Evolutionary conservation across 2,329 filamentous ascomycete species (phyloP).

Genomic region (Metarhizium humberi): DNA sequence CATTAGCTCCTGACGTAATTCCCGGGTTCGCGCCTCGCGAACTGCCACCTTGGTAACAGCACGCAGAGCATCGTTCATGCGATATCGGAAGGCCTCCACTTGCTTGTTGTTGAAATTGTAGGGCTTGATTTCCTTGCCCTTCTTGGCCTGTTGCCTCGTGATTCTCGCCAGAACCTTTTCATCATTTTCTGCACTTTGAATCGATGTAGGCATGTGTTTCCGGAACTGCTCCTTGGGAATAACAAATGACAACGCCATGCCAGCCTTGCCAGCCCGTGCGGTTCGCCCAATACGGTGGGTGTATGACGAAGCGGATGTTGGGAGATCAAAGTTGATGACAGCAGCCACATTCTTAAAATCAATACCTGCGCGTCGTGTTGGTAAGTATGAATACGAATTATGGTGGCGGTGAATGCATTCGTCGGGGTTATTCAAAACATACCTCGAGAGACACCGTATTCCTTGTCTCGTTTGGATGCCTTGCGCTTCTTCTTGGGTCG

Average conservation of each 20-base stretch:
- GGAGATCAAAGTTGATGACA: conserved; percentile 95
- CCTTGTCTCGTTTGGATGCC: conserved; percentile 59
- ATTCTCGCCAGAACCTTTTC: conserved; percentile 79
- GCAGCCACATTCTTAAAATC: conserved; percentile 94
- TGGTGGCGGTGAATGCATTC: conserved; percentile 5
- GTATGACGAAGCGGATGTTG: conserved; percentile 79
- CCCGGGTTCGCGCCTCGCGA: conserved; percentile 78
- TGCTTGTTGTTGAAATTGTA: conserved; percentile 94
- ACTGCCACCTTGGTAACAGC: conserved; percentile 85
- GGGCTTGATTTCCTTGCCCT: conserved; percentile 72
- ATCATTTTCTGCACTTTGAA: conserved; percentile 68
- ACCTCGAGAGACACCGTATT: conserved; percentile 91
- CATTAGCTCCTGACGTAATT: conserved; percentile 80
- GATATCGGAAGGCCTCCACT: conserved; percentile 88
- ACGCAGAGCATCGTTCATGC: conserved; percentile 84
- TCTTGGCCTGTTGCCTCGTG: conserved; percentile 65
- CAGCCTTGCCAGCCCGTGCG: conserved; percentile 79
- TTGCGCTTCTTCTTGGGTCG: conserved; percentile 26
- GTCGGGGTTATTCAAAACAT: conserved; percentile 4
- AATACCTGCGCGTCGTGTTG: conserved; percentile 37
- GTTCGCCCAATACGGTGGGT: conserved; percentile 96
- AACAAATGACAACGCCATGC: conserved; percentile 94
- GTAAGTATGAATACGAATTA: background rate
- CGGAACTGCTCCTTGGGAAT: conserved; percentile 72
- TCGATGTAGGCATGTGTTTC: conserved; percentile 81